Conservation (phyloP, 352 stramenopile genomes). For the Thalassiosira exigua region DNA sequence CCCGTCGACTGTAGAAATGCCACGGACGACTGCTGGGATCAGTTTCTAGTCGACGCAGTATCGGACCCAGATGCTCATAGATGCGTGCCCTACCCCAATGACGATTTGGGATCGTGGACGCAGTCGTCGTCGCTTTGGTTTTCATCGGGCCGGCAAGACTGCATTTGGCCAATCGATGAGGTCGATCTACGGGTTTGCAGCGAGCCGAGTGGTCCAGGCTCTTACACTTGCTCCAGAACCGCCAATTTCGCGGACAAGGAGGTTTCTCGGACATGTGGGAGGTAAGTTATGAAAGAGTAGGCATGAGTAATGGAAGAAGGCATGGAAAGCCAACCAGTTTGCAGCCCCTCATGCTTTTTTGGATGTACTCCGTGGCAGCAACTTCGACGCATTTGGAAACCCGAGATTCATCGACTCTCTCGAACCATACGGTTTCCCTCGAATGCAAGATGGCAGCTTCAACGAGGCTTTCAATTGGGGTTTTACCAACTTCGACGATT, state of each 20-base stretch:
- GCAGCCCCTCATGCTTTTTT: too few species aligned
- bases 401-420: constrained; percentile 61
- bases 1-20: constrained; percentile 46
- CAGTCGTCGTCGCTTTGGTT: constrained; percentile 47
- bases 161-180: constrained; percentile 92
- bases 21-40: constrained; percentile 48
- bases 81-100: constrained; percentile 43
- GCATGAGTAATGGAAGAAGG: neutral
- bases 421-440: constrained; percentile 51
- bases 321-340: too few species aligned
- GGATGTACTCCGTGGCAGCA: constrained; percentile 28
- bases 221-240: constrained; percentile 34
- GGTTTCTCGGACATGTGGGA: constrained; percentile 35
- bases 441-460: constrained; percentile 76
- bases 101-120: constrained; percentile 44
- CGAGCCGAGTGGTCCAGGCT: constrained; percentile 19
- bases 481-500: constrained; percentile 93
- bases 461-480: constrained; percentile 86
- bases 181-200: constrained; percentile 87
- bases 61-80: constrained; percentile 44
- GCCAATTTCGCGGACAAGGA: constrained; percentile 10
- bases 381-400: constrained; percentile 80
- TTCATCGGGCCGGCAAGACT: constrained; percentile 77
- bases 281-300: neutral
- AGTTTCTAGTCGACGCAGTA: constrained; percentile 44